Conservation (phyloP, 257 asterid species). For the Osmanthus fragrans region DNA sequence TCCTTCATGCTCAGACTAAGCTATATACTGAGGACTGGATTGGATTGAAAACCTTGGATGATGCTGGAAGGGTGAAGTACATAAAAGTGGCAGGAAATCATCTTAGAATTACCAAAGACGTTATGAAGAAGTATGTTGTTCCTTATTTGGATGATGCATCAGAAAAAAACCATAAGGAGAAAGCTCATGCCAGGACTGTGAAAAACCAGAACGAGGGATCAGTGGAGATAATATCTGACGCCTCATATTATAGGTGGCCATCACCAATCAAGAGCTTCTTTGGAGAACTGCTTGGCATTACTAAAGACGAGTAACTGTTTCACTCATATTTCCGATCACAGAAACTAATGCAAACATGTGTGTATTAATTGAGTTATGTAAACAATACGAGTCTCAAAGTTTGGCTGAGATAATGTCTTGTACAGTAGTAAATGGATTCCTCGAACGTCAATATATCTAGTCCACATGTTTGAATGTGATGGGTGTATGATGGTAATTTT, state of each 20-base stretch:
- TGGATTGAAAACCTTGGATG: conserved; percentile 68
- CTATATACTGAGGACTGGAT: conserved; percentile 87
- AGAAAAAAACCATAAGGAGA: neutral
- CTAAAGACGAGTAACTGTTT: neutral
- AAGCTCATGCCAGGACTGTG: neutral
- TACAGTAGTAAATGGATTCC: neutral
- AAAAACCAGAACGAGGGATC: neutral
- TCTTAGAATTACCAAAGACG: conserved; percentile 68
- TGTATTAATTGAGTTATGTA: neutral
- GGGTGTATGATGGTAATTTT: neutral
- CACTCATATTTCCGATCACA: neutral
- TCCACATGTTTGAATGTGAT: neutral
- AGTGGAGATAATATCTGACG: neutral
- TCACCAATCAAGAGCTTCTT: conserved; percentile 6
- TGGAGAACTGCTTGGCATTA: neutral
- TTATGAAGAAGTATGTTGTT: conserved; percentile 63
- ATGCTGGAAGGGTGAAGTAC: conserved; percentile 66
- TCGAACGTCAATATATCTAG: neutral
- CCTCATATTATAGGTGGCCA: neutral
- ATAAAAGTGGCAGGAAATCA: conserved; percentile 71
- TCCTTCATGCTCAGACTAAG: conserved; percentile 37
- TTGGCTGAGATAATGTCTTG: neutral
- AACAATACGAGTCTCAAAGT: neutral
- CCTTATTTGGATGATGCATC: conserved; percentile 57
- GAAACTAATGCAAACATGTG: neutral